These are phyloP conservation scores for Arabidopsis arenosa DNA, from an alignment of 345 rosid genomes.

Conservation along the genomic window DNA sequence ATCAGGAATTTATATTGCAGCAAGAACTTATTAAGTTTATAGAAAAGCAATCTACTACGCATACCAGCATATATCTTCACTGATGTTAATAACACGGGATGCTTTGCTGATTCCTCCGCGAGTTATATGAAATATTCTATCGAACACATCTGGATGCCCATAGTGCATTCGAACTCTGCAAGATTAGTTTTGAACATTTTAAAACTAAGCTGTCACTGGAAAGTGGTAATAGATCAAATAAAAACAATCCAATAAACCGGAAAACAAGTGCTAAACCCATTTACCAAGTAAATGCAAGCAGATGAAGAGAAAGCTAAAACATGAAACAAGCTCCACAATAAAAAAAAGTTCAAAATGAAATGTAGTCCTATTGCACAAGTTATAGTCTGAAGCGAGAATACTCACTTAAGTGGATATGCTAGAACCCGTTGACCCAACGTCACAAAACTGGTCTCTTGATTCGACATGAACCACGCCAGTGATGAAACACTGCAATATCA, in stretches of 20 bases:
- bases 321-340: constrained; percentile 20
- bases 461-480: constrained; percentile 98
- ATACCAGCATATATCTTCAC: constrained; percentile 98
- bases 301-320: constrained; percentile 12
- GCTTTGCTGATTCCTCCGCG: constrained; percentile 99
- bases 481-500: constrained; percentile 89
- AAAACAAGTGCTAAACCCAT: neutral
- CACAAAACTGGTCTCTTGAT: constrained; percentile 99
- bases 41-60: constrained; percentile 14
- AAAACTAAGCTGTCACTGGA: constrained; percentile 28
- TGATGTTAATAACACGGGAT: constrained; percentile 93
- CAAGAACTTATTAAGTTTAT: neutral
- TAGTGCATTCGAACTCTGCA: constrained; percentile 99
- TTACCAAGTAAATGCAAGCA: neutral
- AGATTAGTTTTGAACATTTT: constrained; percentile 37
- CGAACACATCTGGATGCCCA: constrained; percentile 99
- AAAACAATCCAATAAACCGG: constrained; percentile 8
- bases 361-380: neutral
- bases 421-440: constrained; percentile 95
- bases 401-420: constrained; percentile 95
- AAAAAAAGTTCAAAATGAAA: neutral
- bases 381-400: constrained; percentile 19
- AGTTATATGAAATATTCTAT: constrained; percentile 90
- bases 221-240: neutral
- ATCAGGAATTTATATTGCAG: neutral